phyloP scores from a whole-genome alignment of 257 asterid species.

The Plantago ovata region DNA sequence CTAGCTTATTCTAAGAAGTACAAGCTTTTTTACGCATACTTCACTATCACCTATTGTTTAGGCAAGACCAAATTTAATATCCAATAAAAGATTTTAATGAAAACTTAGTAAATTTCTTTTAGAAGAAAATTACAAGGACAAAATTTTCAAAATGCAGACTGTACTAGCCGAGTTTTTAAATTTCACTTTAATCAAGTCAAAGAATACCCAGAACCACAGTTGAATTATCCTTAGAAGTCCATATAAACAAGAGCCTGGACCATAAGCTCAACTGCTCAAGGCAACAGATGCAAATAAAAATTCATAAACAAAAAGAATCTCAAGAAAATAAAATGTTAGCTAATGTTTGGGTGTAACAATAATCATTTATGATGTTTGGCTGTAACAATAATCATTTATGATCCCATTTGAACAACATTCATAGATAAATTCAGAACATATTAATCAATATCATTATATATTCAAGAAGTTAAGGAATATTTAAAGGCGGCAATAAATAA shows the following conservation, averaged over 20 bases:
- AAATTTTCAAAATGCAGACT: too few species aligned
- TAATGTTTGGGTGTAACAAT: background rate
- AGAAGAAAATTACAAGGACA: too few species aligned
- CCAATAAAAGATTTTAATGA: too few species aligned
- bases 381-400: background rate
- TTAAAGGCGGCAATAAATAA: background rate
- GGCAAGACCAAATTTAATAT: too few species aligned
- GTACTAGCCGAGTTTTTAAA: too few species aligned
- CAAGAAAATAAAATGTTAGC: slow-evolving; percentile 10
- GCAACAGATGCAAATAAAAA: background rate
- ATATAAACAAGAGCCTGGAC: background rate
- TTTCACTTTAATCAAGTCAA: background rate
- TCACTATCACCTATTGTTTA: too few species aligned
- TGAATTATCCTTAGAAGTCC: background rate
- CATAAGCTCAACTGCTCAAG: background rate
- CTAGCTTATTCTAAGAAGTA: background rate
- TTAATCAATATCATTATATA: background rate
- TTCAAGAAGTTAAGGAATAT: slow-evolving; percentile 3
- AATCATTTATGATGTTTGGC: background rate
- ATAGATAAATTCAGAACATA: too few species aligned
- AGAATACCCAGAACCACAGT: background rate
- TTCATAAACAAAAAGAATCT: background rate
- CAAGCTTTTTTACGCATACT: too few species aligned
- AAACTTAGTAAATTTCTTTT: too few species aligned
- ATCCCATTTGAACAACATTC: background rate